These are phyloP conservation scores for Tolypocladium guangdongense DNA, from an alignment of 2,329 filamentous ascomycete genomes.

Conservation along the genomic window DNA sequence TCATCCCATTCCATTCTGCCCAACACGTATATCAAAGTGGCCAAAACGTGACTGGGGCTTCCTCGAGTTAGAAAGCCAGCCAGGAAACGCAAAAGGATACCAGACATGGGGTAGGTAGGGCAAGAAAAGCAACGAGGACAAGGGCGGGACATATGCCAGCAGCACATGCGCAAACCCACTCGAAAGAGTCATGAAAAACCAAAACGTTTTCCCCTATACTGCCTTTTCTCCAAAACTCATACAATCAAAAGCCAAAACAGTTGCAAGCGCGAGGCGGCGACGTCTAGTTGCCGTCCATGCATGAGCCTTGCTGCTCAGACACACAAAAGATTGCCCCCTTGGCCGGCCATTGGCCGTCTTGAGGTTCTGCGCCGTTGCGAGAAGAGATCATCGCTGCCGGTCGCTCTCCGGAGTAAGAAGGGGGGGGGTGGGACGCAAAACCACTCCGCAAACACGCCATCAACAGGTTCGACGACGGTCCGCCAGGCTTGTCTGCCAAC, in stretches of 20 bases:
- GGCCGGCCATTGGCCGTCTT: not conserved
- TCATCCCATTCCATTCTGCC: not conserved
- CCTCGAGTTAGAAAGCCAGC: not conserved
- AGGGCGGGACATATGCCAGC: not conserved
- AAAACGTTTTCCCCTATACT: not conserved
- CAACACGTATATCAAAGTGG: not conserved
- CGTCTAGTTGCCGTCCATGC: not conserved
- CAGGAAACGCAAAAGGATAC: not conserved
- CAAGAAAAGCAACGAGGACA: not conserved
- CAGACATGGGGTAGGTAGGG: not conserved
- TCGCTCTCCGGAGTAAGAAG: not conserved
- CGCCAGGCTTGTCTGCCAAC: no score
- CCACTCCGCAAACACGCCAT: not conserved
- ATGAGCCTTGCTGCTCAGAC: not conserved
- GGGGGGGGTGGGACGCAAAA: not conserved
- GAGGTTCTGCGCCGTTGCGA: not conserved
- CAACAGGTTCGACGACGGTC: not conserved
- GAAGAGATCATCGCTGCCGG: not conserved
- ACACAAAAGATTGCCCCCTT: not conserved
- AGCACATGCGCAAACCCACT: not conserved
- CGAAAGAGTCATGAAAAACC: not conserved
- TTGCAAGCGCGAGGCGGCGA: no score
- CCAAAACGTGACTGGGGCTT: not conserved
- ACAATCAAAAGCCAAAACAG: constrained; percentile 2
- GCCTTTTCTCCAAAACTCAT: constrained; percentile 5